A percentile compares a stretch with the other conserved stretches of the same genome.
These are phyloP conservation scores for Epichloe sibirici DNA, from an alignment of 2,329 filamentous ascomycete species.

Conservation along the genomic window DNA sequence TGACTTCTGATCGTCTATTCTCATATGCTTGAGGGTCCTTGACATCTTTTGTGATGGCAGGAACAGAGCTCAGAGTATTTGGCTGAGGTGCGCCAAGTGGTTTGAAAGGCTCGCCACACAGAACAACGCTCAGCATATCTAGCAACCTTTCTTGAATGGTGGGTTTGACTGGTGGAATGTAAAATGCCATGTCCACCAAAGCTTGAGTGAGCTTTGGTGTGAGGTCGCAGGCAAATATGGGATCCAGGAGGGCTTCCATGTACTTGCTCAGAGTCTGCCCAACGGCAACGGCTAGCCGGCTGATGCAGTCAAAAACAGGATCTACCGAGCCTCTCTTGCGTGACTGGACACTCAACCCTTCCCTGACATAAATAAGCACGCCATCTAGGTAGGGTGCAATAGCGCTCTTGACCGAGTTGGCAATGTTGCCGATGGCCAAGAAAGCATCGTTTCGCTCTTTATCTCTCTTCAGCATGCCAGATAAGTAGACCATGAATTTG, in stretches of 20 bases:
- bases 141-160: constrained; percentile 89
- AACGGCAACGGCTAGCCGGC: constrained; percentile 86
- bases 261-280: constrained; percentile 97
- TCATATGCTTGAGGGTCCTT: constrained; percentile 77
- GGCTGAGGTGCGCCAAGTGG: constrained; percentile 78
- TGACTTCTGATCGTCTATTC: constrained; percentile 72
- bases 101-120: constrained; percentile 85
- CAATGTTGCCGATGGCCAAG: constrained; percentile 88
- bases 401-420: constrained; percentile 87
- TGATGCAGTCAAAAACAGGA: constrained; percentile 95
- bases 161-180: constrained; percentile 87
- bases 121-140: constrained; percentile 86
- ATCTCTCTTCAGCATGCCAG: constrained; percentile 85
- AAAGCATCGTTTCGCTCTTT: constrained; percentile 93
- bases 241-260: constrained; percentile 88
- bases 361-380: constrained; percentile 84
- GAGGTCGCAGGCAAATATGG: constrained; percentile 92
- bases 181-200: constrained; percentile 95
- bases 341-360: constrained; percentile 75
- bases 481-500: constrained; percentile 93
- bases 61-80: constrained; percentile 68
- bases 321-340: constrained; percentile 51
- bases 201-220: constrained; percentile 91
- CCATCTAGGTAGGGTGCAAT: constrained; percentile 93
- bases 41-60: constrained; percentile 75